A percentile compares a stretch with the other conserved stretches of the same genome.
These are phyloP conservation scores for Pythium monospermum DNA, from an alignment of 352 stramenopile genomes.

Conservation along the genomic window DNA sequence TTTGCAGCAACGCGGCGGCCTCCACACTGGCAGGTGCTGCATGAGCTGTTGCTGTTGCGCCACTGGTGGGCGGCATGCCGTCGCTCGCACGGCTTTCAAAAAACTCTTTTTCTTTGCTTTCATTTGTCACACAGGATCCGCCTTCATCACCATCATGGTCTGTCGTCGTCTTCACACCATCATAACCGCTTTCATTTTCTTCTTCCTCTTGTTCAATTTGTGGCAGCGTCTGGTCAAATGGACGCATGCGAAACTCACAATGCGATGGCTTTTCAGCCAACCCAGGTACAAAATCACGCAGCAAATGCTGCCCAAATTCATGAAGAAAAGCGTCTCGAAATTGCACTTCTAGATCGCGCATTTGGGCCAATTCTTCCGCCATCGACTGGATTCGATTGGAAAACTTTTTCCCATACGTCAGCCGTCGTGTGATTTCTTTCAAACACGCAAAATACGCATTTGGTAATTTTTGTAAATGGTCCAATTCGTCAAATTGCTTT, in stretches of 20 bases:
- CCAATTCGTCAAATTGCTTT: slow-evolving; percentile 81
- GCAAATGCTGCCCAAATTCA: slow-evolving; percentile 74
- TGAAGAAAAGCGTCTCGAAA: slow-evolving; percentile 71
- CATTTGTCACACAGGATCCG: too few species aligned
- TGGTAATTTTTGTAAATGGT: slow-evolving; percentile 79
- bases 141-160: neutral
- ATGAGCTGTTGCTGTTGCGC: too few species aligned
- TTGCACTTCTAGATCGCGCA: slow-evolving; percentile 79
- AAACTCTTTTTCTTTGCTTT: slow-evolving; percentile 24
- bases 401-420: slow-evolving; percentile 69
- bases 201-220: neutral
- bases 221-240: slow-evolving; percentile 59
- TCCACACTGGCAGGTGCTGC: neutral
- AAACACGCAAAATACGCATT: slow-evolving; percentile 78
- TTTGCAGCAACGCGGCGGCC: slow-evolving; percentile 30
- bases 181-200: too few species aligned
- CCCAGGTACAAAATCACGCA: slow-evolving; percentile 74
- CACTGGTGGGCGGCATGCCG: slow-evolving; percentile 3
- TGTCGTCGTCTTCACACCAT: too few species aligned
- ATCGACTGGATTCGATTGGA: slow-evolving; percentile 81
- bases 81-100: slow-evolving; percentile 18
- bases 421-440: slow-evolving; percentile 68
- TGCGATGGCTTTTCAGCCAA: slow-evolving; percentile 85
- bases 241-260: slow-evolving; percentile 84
- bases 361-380: slow-evolving; percentile 76